phyloP scores from a whole-genome alignment of 129 eudicot species.

The Tagetes patula region DNA sequence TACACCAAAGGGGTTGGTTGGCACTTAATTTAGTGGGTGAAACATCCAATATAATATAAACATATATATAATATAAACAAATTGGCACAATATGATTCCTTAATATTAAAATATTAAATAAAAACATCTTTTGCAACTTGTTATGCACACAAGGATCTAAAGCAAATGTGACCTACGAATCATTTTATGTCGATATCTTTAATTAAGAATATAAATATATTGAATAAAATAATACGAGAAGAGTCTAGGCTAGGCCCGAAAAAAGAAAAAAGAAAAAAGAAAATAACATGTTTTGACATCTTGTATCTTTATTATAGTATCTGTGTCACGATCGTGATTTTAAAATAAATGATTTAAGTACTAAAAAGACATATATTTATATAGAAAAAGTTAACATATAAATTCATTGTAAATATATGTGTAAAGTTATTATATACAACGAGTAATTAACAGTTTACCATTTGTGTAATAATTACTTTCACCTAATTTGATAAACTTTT shows the following conservation, averaged over 20 bases:
- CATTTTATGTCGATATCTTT: constrained; percentile 37
- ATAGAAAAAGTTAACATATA: too few species aligned
- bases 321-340: not conserved
- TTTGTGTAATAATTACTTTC: too few species aligned
- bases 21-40: constrained; percentile 40
- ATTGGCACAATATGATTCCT: constrained; percentile 35
- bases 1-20: constrained; percentile 23
- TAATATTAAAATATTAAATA: constrained; percentile 23
- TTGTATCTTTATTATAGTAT: not conserved
- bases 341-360: not conserved
- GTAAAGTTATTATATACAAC: too few species aligned
- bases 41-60: constrained; percentile 20
- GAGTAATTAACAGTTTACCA: too few species aligned
- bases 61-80: not conserved
- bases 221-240: constrained; percentile 25
- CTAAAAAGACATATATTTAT: not conserved
- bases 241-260: constrained; percentile 27
- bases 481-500: too few species aligned
- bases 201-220: constrained; percentile 27
- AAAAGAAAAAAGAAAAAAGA: not conserved
- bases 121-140: constrained; percentile 26
- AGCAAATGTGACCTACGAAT: constrained; percentile 33
- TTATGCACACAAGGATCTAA: constrained; percentile 33
- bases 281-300: constrained; percentile 12
- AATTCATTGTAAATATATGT: too few species aligned